Percentiles rank a stretch among this genome's conserved stretches.
phyloP scores from a whole-genome alignment of 2,329 filamentous ascomycete species.

The Cytospora schulzeri region DNA sequence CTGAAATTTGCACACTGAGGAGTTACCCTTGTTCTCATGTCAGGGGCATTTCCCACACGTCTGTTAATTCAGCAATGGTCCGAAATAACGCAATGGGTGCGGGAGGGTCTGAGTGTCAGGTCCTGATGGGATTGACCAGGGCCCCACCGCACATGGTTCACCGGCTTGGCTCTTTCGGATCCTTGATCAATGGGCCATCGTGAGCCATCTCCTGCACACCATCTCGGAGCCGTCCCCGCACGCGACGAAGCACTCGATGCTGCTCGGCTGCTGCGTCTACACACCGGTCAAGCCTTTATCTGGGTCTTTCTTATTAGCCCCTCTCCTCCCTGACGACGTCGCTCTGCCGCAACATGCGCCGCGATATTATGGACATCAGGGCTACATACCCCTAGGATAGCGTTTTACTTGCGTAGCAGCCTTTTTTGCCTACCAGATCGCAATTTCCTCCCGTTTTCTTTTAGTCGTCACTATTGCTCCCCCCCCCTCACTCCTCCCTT shows the following conservation, averaged over 20 bases:
- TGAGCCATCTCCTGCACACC: slow-evolving; percentile 24
- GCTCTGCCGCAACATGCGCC: slow-evolving; percentile 33
- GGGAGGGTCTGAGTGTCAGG: slow-evolving; percentile 2
- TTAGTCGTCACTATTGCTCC: slow-evolving; percentile 9
- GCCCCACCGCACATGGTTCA: slow-evolving; percentile 4
- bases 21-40: slow-evolving; percentile 13
- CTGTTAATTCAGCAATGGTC: slow-evolving; percentile 10
- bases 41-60: slow-evolving; percentile 15
- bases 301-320: slow-evolving; percentile 4
- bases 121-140: background rate
- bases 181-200: slow-evolving; percentile 16
- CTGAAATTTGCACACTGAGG: slow-evolving; percentile 3
- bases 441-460: slow-evolving; percentile 10
- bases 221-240: slow-evolving; percentile 19
- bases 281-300: slow-evolving; percentile 15
- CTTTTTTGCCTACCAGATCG: slow-evolving; percentile 28
- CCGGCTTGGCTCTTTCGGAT: slow-evolving; percentile 18
- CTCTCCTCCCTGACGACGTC: slow-evolving; percentile 10
- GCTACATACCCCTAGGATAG: background rate
- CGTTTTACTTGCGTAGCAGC: slow-evolving; percentile 33
- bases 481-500: slow-evolving; percentile 14
- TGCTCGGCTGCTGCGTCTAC: slow-evolving; percentile 19
- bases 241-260: slow-evolving; percentile 8
- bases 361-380: slow-evolving; percentile 23
- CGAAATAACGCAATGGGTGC: slow-evolving; percentile 21